phyloP scores from a whole-genome alignment of 2,329 filamentous ascomycete species.

The Esteya vermicola region DNA sequence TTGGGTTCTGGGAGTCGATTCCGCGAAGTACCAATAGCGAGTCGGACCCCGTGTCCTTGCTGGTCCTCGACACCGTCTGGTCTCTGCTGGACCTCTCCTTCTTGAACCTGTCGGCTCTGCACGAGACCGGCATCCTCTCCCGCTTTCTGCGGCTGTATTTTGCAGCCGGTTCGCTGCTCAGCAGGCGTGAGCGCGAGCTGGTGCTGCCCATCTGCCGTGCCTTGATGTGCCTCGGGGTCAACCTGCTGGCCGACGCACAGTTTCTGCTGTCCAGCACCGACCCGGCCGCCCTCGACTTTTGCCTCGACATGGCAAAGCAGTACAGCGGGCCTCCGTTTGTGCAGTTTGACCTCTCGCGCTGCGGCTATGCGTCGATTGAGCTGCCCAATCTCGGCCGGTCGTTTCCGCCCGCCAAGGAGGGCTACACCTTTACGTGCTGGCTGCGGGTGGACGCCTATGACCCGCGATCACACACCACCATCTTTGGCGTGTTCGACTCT shows the following conservation, averaged over 20 bases:
- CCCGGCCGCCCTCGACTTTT: conserved; percentile 49
- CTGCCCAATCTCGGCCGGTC: conserved; percentile 68
- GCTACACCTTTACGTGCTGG: conserved; percentile 88
- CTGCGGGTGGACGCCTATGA: conserved; percentile 81
- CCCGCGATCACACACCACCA: conserved; percentile 70
- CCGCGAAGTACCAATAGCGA: conserved; percentile 25
- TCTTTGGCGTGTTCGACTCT: conserved; percentile 89
- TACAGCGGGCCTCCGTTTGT: conserved; percentile 73
- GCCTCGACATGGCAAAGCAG: conserved; percentile 54
- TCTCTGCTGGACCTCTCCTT: conserved; percentile 46
- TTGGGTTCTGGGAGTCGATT: conserved; percentile 50
- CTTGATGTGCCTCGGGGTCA: conserved; percentile 63
- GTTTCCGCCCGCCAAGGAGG: conserved; percentile 71
- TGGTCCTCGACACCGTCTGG: conserved; percentile 50
- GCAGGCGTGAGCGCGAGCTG: conserved; percentile 38
- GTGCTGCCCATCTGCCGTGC: conserved; percentile 54
- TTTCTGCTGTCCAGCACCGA: conserved; percentile 47
- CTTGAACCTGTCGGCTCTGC: conserved; percentile 57
- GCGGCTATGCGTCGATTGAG: conserved; percentile 84
- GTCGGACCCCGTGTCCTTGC: conserved; percentile 38
- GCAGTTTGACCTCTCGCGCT: conserved; percentile 81
- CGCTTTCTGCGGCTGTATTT: conserved; percentile 52
- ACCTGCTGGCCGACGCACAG: conserved; percentile 68
- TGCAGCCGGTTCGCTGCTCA: conserved; percentile 31
- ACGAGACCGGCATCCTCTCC: conserved; percentile 56